Base-by-base conservation (phyloP, 345 rosid species). In the Camelina hispida region DNA sequence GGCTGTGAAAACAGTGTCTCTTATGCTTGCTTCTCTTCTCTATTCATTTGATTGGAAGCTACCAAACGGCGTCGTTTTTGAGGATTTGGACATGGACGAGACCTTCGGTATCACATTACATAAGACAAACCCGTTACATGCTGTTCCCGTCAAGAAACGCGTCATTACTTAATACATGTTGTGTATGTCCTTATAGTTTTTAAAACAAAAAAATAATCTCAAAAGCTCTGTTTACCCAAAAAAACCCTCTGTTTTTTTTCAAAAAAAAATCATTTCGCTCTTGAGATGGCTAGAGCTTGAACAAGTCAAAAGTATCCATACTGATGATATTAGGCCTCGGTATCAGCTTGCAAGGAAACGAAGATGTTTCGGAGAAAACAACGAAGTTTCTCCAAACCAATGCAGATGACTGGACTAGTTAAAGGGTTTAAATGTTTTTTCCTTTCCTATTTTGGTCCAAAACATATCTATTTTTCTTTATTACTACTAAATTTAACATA, bases 11-110 rank as follows among this genome's bases (percentile, higher is more conserved):
- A 55, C 48, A 9, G 22, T 73, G 64, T 9, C 28, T 43, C 16
- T 43, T 0, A 48, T 72, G 38, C 69, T 72, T 52, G 69, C 62
- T 4, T 57, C 72, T 74, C 73, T 74, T 57, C 78, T 68, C 2
- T 53, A 66, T 47, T 34, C n/a, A 14, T 74, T 68, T 47, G 65
- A 47, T 1, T 74, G 72, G 72, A 66, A 74, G 20, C 60, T 68
- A 13, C 43, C 20, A 34, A 66, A 74, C 15, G 78, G 66, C 1
- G 18, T 11, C 16, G 40, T 17, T 3, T n/a, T 57, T 1, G 42
- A 32, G 38, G 42, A 66, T 14, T 53, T 66, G 59, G 78, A 74
- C 38, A 68, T 74, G 68, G 32, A 22, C 30, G 76, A 72, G 9
- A 20, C 3, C 42, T 72, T 38, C 5, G 76, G 76, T 62, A 2